phyloP scores from a whole-genome alignment of 2,329 filamentous ascomycete species.

The Pestalotiopsis sp. region DNA sequence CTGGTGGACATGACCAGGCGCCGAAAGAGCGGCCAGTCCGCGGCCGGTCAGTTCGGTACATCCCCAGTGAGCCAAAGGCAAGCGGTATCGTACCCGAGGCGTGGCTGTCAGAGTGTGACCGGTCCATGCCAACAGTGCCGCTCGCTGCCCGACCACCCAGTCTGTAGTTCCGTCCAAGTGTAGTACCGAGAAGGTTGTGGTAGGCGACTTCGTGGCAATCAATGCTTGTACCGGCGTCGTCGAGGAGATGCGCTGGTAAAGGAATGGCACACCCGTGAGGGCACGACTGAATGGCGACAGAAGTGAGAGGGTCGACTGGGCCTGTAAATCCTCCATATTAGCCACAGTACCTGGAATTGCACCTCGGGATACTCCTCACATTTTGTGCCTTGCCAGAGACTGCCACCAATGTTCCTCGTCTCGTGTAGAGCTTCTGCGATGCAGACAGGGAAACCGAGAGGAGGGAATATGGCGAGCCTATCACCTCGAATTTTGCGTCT shows the following conservation, averaged over 20 bases:
- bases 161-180: conserved; percentile 92
- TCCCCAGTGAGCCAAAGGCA: conserved; percentile 88
- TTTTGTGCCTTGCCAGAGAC: conserved; percentile 90
- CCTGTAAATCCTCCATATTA: conserved; percentile 47
- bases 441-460: conserved; percentile 91
- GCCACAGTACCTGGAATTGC: conserved; percentile 11
- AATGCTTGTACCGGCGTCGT: conserved; percentile 86
- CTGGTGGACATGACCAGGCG: conserved; percentile 88
- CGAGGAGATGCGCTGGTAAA: conserved; percentile 90
- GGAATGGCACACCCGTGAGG: conserved; percentile 84
- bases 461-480: conserved; percentile 90
- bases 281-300: conserved; percentile 83
- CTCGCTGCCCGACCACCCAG: conserved; percentile 89
- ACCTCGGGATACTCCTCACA: conserved; percentile 47
- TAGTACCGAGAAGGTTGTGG: conserved; percentile 84
- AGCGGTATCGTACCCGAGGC: conserved; percentile 72
- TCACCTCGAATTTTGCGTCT: conserved; percentile 95
- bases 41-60: conserved; percentile 86
- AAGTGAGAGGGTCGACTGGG: conserved; percentile 85
- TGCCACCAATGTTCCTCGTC: conserved; percentile 87
- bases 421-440: conserved; percentile 90
- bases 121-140: conserved; percentile 93
- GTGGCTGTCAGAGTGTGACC: conserved; percentile 80
- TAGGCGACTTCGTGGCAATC: conserved; percentile 83
- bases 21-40: conserved; percentile 81